These are phyloP conservation scores for Pichia heedii DNA, from an alignment of 805 yeast species.

Conservation along the genomic window DNA sequence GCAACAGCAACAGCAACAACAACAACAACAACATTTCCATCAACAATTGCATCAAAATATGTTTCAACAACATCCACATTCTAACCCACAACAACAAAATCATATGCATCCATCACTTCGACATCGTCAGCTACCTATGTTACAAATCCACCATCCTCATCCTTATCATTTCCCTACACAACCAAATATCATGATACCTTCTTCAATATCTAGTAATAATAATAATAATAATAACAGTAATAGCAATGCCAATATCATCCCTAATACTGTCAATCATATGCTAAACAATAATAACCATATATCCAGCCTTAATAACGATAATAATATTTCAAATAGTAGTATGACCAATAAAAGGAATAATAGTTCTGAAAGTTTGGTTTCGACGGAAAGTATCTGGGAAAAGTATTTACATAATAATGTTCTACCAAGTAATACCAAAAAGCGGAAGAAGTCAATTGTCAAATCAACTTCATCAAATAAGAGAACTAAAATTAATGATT, in stretches of 20 bases:
- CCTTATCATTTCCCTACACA: neutral
- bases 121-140: neutral
- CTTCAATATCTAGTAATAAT: too few relatives aligned
- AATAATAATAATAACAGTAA: too few relatives aligned
- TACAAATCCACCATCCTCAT: neutral
- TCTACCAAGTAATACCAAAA: neutral
- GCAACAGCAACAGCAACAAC: constrained; percentile 7
- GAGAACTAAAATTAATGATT: too few relatives aligned
- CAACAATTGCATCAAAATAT: constrained; percentile 3
- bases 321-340: too few relatives aligned
- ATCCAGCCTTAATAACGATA: too few relatives aligned
- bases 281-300: too few relatives aligned
- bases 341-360: neutral
- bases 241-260: too few relatives aligned
- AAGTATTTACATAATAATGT: neutral
- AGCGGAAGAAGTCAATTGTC: neutral
- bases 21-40: constrained; percentile 14
- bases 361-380: neutral
- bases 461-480: neutral
- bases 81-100: neutral
- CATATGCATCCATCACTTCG: too few relatives aligned
- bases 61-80: neutral
- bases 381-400: neutral
- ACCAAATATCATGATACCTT: too few relatives aligned
- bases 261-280: too few relatives aligned